Conservation (phyloP, 164 flowering plant genomes). For the Protea cynaroides region DNA sequence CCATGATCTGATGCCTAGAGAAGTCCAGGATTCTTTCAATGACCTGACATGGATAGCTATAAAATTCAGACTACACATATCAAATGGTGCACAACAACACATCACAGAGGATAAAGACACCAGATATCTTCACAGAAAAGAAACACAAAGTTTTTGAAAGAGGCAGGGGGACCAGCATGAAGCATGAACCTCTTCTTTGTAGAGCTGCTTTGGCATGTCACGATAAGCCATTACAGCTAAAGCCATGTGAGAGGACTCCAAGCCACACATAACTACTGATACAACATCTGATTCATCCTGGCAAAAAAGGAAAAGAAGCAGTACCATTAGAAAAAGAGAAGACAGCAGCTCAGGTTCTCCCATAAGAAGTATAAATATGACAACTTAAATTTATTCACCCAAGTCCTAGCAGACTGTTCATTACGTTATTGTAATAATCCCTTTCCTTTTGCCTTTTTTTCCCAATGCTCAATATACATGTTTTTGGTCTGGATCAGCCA, state of each 20-base stretch:
- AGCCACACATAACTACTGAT: conserved; percentile 53
- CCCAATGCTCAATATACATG: too few species aligned
- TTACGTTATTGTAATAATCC: too few species aligned
- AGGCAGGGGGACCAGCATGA: not conserved
- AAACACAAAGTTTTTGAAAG: not conserved
- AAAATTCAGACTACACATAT: not conserved
- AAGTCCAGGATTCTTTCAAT: conserved; percentile 96
- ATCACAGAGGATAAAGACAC: not conserved
- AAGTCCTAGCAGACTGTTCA: too few species aligned
- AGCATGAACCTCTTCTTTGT: conserved; percentile 80
- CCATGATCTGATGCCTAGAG: conserved; percentile 80
- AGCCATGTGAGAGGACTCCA: conserved; percentile 90
- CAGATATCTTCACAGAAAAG: not conserved
- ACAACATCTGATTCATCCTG: conserved; percentile 74
- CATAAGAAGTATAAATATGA: too few species aligned
- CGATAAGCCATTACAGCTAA: conserved; percentile 68
- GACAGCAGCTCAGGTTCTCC: not conserved
- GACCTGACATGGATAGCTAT: conserved; percentile 33
- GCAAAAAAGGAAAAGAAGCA: not conserved
- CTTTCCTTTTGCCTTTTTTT: too few species aligned
- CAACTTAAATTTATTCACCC: too few species aligned
- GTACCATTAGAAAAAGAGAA: not conserved
- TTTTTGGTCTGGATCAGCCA: too few species aligned
- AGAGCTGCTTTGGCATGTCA: conserved; percentile 87
- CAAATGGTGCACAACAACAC: not conserved